Conservation (phyloP, 768 basidiomycete species). For the Amanita brunnescens region DNA sequence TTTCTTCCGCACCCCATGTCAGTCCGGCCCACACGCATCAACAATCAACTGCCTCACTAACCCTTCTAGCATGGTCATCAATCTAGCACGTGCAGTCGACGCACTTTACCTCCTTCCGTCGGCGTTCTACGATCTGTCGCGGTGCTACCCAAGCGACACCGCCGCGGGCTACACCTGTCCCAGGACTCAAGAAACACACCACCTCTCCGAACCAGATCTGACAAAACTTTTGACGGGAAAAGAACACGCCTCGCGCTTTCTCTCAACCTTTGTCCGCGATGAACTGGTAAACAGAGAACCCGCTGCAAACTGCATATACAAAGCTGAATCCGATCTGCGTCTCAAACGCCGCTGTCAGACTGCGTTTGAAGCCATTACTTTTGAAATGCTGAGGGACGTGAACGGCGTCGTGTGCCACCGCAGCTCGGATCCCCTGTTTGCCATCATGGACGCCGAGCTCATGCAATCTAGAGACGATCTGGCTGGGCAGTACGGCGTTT, state of each 20-base stretch:
- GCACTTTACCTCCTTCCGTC: slow-evolving; percentile 56
- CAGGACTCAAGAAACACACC: slow-evolving; percentile 25
- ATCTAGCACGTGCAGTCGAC: slow-evolving; percentile 49
- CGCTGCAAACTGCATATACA: slow-evolving; percentile 38
- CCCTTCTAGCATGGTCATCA: slow-evolving; percentile 36
- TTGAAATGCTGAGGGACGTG: slow-evolving; percentile 65
- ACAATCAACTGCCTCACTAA: neutral
- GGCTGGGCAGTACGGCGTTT: slow-evolving; percentile 29
- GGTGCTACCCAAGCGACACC: slow-evolving; percentile 53
- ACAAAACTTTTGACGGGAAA: slow-evolving; percentile 56
- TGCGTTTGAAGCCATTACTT: slow-evolving; percentile 67
- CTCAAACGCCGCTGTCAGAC: slow-evolving; percentile 53
- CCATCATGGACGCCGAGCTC: slow-evolving; percentile 55
- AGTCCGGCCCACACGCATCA: slow-evolving; percentile 15
- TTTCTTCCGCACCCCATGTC: slow-evolving; percentile 63
- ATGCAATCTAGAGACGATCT: slow-evolving; percentile 55
- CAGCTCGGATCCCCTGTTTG: slow-evolving; percentile 62
- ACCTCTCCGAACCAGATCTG: slow-evolving; percentile 45
- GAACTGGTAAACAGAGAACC: slow-evolving; percentile 60
- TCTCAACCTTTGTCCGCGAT: slow-evolving; percentile 70
- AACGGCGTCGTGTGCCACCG: slow-evolving; percentile 60
- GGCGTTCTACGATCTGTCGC: slow-evolving; percentile 76
- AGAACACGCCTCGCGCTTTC: slow-evolving; percentile 63
- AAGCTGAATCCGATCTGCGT: slow-evolving; percentile 35
- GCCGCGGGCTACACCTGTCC: slow-evolving; percentile 40